phyloP scores from a whole-genome alignment of 768 basidiomycete species.

The Chalciporus chontae region DNA sequence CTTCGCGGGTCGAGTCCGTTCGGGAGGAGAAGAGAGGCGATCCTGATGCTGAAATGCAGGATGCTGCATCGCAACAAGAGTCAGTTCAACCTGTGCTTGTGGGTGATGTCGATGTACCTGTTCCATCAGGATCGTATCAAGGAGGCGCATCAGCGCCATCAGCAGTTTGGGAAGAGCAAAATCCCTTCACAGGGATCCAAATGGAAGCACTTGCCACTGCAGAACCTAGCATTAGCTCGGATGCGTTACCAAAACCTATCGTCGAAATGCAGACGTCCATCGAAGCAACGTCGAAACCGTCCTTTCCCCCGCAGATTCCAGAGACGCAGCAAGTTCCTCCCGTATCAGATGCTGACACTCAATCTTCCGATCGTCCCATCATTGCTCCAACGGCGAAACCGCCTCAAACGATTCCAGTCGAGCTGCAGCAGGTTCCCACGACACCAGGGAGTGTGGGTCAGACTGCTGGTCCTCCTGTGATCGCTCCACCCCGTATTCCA shows the following conservation, averaged over 20 bases:
- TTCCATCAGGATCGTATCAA: background rate
- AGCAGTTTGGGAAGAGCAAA: background rate
- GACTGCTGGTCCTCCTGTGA: slow-evolving; percentile 11
- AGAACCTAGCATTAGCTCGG: background rate
- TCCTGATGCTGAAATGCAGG: slow-evolving; percentile 8
- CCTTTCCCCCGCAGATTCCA: too few relatives aligned
- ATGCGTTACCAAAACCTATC: background rate
- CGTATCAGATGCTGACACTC: background rate
- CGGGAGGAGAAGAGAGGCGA: background rate
- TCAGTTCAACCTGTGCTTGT: background rate
- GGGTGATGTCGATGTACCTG: background rate
- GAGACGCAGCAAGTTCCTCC: background rate
- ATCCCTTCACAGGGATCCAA: background rate
- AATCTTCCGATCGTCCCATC: too few relatives aligned
- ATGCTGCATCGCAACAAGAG: background rate
- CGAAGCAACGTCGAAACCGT: background rate
- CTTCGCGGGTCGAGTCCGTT: background rate
- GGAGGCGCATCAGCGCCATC: background rate
- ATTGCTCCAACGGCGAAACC: background rate
- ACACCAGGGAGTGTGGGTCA: slow-evolving; percentile 1
- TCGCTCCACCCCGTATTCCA: slow-evolving; percentile 24
- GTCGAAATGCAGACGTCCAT: background rate
- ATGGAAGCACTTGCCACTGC: background rate
- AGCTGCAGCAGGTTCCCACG: background rate
- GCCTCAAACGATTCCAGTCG: background rate